Base-by-base conservation (phyloP, 305 asterid species). In the Salvia sclarea region DNA sequence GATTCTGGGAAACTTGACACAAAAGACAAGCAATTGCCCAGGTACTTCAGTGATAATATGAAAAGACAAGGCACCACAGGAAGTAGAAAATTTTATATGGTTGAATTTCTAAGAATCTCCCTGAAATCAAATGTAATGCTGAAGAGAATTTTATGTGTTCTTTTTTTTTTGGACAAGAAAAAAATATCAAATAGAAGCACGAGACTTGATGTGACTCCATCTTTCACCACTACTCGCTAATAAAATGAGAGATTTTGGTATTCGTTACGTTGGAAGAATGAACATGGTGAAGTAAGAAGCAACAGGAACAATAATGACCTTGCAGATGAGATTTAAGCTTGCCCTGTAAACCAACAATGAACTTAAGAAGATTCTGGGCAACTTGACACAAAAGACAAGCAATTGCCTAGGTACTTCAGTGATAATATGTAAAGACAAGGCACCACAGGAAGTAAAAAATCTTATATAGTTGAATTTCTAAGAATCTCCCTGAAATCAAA, bases 251-350 rank as follows among this genome's bases (percentile, higher is more conserved):
- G 8, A 41, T 2, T n/a, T 17, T 38, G 30, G 58, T 30, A 7
- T 14, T 43, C 48, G 18, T 68, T 28, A 30, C 5, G 31, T 64
- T 8, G 20, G 3, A 41, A n/a, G 17, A 24, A 44, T 18, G 6
- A 31, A 44, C 66, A 37, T 1, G 61, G 35, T 49, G 40, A 20
- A 68, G 54, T 37, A 16, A 20, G 67, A 20, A 11, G 43, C 2
- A 44, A 45, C n/a, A 58, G 48, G 20, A 35, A 68, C 47, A 68
- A 41, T 57, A 68, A 38, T 44, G 38, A n/a, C 49, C 17, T 57
- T 24, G 30, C 1, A 54, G 21, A 40, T 20, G 9, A 12, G 20
- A 20, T 50, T 56, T 17, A 43, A 44, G 40, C 12, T 31, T 44
- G 37, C 50, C 30, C 58, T 20, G n/a, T 8, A 21, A 17, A 47